A percentile compares a stretch with the other conserved stretches of the same genome.
Conservation (phyloP, 2,329 filamentous ascomycete genomes). For the Gaeumannomyces tritici region DNA sequence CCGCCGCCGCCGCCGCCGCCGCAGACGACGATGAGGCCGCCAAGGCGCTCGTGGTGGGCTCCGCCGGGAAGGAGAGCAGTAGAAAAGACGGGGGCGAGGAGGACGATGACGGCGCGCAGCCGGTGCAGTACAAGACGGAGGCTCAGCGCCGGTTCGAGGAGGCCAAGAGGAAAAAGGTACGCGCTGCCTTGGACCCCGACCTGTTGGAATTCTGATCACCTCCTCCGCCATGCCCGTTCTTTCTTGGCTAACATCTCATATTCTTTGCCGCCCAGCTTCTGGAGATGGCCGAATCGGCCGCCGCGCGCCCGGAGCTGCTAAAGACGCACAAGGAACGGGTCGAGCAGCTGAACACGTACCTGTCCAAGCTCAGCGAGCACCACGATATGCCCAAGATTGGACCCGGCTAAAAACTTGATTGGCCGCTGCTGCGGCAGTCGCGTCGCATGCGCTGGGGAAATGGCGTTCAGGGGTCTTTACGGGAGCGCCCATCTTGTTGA, state of each 20-base stretch:
- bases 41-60: constrained; percentile 12
- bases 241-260: not conserved
- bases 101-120: not conserved
- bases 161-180: constrained; percentile 66
- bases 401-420: constrained; percentile 32
- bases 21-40: constrained; percentile 13
- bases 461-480: not conserved
- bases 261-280: constrained; percentile 50
- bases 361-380: constrained; percentile 88
- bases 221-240: no score
- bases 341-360: constrained; percentile 88
- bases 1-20: not conserved
- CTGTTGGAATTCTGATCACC: no score
- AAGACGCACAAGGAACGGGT: constrained; percentile 97
- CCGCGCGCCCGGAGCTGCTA: constrained; percentile 60
- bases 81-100: constrained; percentile 16
- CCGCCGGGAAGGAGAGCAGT: constrained; percentile 14
- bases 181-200: not conserved
- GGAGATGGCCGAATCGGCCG: constrained; percentile 58
- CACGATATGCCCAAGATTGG: constrained; percentile 83
- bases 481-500: not conserved
- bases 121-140: constrained; percentile 59
- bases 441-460: not conserved
- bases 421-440: no score
- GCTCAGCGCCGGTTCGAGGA: constrained; percentile 77